A percentile compares a stretch with the other conserved stretches of the same genome.
Evolutionary conservation across 768 basidiomycete species (phyloP).

Genomic region (Tulasnella sp.): DNA sequence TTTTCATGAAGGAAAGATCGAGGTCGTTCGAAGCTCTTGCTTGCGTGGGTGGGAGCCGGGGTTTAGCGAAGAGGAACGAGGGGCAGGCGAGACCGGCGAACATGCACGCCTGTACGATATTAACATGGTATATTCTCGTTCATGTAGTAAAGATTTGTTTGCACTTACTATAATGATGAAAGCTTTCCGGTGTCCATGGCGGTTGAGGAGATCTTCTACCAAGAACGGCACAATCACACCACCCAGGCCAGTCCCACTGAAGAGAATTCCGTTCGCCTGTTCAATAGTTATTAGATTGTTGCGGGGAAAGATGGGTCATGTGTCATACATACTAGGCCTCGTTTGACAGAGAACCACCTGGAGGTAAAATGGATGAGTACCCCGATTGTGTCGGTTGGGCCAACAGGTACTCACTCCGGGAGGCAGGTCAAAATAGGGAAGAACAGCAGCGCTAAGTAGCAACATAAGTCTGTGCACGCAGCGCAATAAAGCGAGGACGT

Average conservation of each 20-base stretch:
- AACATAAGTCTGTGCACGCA: neutral
- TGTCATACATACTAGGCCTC: conserved; percentile 7
- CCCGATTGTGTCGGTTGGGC: neutral
- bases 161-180: conserved; percentile 7
- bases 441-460: conserved; percentile 7
- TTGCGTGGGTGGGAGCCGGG: conserved; percentile 9
- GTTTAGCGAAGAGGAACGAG: conserved; percentile 12
- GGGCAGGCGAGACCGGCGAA: conserved; percentile 2
- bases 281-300: no score
- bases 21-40: neutral
- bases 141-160: no score
- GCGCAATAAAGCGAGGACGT: neutral
- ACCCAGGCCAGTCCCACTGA: conserved; percentile 4
- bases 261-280: conserved; percentile 13
- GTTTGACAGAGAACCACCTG: conserved; percentile 13
- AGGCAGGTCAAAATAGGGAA: conserved; percentile 7
- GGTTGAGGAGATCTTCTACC: conserved; percentile 2
- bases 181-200: neutral
- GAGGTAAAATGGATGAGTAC: neutral
- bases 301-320: neutral
- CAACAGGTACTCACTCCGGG: neutral
- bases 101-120: conserved; percentile 4
- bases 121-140: neutral
- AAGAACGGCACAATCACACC: conserved; percentile 11
- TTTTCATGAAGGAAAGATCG: conserved; percentile 7